phyloP scores from a whole-genome alignment of 371 early-diverging fungal genomes.

The Choanephora cucurbitarum region DNA sequence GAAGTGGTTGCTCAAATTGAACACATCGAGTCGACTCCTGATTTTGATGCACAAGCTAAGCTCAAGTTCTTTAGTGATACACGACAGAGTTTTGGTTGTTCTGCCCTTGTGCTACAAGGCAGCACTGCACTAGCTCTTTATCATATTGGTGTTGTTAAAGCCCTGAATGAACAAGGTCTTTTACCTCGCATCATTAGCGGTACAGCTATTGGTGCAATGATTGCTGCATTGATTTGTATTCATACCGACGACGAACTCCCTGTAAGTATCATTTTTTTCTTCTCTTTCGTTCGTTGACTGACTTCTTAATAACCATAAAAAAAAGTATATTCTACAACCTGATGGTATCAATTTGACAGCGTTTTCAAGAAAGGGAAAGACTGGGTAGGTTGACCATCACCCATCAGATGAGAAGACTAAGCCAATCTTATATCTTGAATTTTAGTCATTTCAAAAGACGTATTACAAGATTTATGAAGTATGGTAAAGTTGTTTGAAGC shows the following conservation, averaged over 20 bases:
- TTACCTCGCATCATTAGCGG: slow-evolving; percentile 76
- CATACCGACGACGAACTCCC: slow-evolving; percentile 72
- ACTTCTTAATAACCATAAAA: background rate
- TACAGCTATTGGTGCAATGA: slow-evolving; percentile 69
- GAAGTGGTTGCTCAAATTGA: slow-evolving; percentile 65
- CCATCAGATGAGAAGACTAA: background rate
- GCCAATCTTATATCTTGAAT: background rate
- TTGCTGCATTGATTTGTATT: slow-evolving; percentile 73
- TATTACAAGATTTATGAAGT: slow-evolving; percentile 62
- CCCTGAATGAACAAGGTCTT: slow-evolving; percentile 63
- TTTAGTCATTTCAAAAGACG: slow-evolving; percentile 56
- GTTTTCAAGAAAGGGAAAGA: slow-evolving; percentile 55
- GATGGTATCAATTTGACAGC: slow-evolving; percentile 68
- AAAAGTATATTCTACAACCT: slow-evolving; percentile 57
- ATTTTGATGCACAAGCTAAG: slow-evolving; percentile 56
- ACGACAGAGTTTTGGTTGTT: slow-evolving; percentile 67
- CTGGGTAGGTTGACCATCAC: slow-evolving; percentile 33
- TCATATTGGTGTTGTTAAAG: slow-evolving; percentile 77
- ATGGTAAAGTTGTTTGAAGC: slow-evolving; percentile 44
- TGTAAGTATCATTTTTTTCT: slow-evolving; percentile 30
- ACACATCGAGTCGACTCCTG: slow-evolving; percentile 52
- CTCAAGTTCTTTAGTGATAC: slow-evolving; percentile 72
- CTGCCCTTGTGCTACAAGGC: slow-evolving; percentile 73
- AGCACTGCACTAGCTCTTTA: slow-evolving; percentile 67
- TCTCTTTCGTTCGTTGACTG: no score